A percentile compares a stretch with the other conserved stretches of the same genome.
These are phyloP conservation scores for Diaporthe longicolla DNA, from an alignment of 2,329 filamentous ascomycete genomes.

Conservation along the genomic window DNA sequence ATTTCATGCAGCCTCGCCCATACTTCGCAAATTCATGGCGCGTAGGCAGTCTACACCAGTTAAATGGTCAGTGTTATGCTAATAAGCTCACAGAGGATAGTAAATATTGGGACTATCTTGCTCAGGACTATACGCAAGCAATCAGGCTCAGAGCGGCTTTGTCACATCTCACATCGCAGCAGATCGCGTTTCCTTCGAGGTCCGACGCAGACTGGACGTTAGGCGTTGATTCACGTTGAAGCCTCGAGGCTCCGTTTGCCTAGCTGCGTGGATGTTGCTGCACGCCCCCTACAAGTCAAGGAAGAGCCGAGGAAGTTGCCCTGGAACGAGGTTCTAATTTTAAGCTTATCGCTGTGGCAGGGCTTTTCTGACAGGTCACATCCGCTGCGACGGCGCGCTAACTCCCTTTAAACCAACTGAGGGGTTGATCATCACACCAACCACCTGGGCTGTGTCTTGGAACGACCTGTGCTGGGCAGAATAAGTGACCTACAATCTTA, in stretches of 20 bases:
- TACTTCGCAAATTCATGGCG: not conserved
- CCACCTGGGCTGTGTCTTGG: not conserved
- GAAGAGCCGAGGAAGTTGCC: no score
- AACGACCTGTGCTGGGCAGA: not conserved
- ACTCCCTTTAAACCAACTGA: not conserved
- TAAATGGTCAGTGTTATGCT: no score
- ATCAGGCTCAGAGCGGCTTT: not conserved
- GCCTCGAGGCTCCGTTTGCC: no score
- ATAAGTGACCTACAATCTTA: not conserved
- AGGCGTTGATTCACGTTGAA: not conserved
- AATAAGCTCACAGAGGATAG: not conserved
- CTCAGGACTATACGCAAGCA: not conserved
- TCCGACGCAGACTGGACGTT: not conserved
- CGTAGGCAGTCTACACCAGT: not conserved
- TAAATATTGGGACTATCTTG: not conserved
- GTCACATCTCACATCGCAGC: not conserved
- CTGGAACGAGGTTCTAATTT: not conserved
- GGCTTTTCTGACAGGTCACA: slow-evolving; percentile 7
- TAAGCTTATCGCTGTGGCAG: not conserved
- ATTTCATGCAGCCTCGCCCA: not conserved
- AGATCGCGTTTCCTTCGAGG: no score
- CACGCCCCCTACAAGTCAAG: no score
- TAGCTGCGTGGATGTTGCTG: no score
- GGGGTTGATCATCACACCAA: slow-evolving; percentile 6
- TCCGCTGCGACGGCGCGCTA: not conserved